Conservation (phyloP, 352 stramenopile species). For the Pythium myriotylum region DNA sequence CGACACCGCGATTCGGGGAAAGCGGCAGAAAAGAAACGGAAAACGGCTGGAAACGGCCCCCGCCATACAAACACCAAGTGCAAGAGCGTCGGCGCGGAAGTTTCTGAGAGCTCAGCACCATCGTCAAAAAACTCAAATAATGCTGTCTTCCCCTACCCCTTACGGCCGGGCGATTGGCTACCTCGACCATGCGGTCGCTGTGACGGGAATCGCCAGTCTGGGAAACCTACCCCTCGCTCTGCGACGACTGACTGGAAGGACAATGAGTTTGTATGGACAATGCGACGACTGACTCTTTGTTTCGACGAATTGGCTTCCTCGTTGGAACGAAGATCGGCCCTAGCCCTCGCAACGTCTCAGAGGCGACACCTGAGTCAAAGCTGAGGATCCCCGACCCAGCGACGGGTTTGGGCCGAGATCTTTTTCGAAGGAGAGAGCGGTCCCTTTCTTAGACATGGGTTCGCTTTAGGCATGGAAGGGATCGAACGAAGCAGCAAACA, state of each 20-base stretch:
- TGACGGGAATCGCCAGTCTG: conserved; percentile 15
- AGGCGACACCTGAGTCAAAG: no score
- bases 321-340: no score
- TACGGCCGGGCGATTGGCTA: conserved; percentile 23
- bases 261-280: not conserved
- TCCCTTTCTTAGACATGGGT: no score
- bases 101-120: conserved; percentile 13
- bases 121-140: conserved; percentile 8
- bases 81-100: conserved; percentile 15
- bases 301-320: no score
- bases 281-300: not conserved
- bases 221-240: not conserved
- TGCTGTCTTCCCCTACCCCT: conserved; percentile 7
- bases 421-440: no score
- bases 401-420: no score
- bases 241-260: not conserved
- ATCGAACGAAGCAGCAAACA: not conserved
- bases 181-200: conserved; percentile 17
- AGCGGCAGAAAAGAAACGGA: conserved; percentile 26
- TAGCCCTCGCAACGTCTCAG: no score
- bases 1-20: conserved; percentile 14
- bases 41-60: conserved; percentile 28
- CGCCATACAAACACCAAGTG: conserved; percentile 21
- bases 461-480: not conserved
- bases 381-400: no score